Base-by-base conservation (phyloP, 305 asterid species). In the Withania somnifera region DNA sequence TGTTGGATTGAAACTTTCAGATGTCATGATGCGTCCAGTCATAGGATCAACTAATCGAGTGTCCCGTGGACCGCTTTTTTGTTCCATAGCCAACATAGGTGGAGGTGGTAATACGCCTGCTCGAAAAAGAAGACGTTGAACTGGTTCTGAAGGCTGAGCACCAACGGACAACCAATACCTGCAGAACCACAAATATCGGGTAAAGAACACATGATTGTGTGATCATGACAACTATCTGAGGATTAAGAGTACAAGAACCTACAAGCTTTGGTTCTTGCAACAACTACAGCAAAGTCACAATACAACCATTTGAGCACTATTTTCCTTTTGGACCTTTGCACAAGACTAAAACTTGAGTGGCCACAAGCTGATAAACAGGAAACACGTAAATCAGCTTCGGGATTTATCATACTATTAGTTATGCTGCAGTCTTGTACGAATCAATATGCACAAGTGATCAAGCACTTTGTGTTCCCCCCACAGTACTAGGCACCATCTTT, bases 31-130 rank as follows among this genome's bases (percentile, higher is more conserved):
- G n/a, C 90, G 92, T 67, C 98, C 97, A 1, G 98, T 90, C 93
- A 93, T 88, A 14, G 97, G 97, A 88, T 93, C 90, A 80, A 96
- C 87, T 4, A 92, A 93, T 19, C 93, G 90, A 47, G 82, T 93
- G 86, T 96, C 97, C 40, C 95, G 91, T 67, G 92, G 97, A 1
- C 99, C 99, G 24, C 97, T 98, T 88, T 96, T 94, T 42, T 92
- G 91, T 80, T 78, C 83, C 78, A 80, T 64, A 38, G 83, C 78
- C 51, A 64, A 22, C 83, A 80, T 80, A 11, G 83, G 83, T 30
- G 78, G 83, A 34, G 83, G 83, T 11, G 83, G 83, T 50, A 80
- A 51, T 54, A 80, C 60, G 2, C 83, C 78, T 30, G 83, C 78
- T 80, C 78, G 75, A 24, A 80, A 80, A 50, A 80, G 83, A 80